These are phyloP conservation scores for Erodium moschatum DNA, from an alignment of 441 rosid genomes.

Conservation along the genomic window DNA sequence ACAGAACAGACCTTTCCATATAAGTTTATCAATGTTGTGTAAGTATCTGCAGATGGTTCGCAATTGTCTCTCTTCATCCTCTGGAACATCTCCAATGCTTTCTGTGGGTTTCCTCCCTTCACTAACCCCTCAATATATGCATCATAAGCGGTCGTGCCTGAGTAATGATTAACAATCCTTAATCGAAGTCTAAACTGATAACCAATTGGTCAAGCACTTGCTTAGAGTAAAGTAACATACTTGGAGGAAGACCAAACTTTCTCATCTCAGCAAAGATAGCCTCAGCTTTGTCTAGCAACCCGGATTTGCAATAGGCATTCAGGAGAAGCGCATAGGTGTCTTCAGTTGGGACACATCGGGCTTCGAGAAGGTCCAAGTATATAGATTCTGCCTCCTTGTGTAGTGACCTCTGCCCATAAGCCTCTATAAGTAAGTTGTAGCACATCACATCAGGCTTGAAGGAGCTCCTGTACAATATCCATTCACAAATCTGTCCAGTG, in stretches of 20 bases:
- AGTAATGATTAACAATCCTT: background rate
- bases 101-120: slow-evolving; percentile 54
- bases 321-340: slow-evolving; percentile 82
- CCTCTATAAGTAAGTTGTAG: slow-evolving; percentile 82
- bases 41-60: slow-evolving; percentile 61
- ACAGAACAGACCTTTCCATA: slow-evolving; percentile 59
- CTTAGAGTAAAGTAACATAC: no score
- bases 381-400: slow-evolving; percentile 56
- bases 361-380: slow-evolving; percentile 62
- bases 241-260: slow-evolving; percentile 57
- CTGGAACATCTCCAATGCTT: slow-evolving; percentile 55
- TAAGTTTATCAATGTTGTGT: slow-evolving; percentile 73
- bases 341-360: slow-evolving; percentile 73
- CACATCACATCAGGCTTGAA: slow-evolving; percentile 71
- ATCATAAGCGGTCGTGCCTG: slow-evolving; percentile 71
- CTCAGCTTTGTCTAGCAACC: slow-evolving; percentile 56
- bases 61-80: slow-evolving; percentile 67
- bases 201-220: no score
- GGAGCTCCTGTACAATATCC: slow-evolving; percentile 72
- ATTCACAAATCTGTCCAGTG: slow-evolving; percentile 62
- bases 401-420: slow-evolving; percentile 54
- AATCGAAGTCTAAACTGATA: background rate
- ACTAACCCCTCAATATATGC: slow-evolving; percentile 71
- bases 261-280: slow-evolving; percentile 71
- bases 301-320: slow-evolving; percentile 59